phyloP scores from a whole-genome alignment of 108 stramenopile genomes.

The Cylindrotheca fusiformis region DNA sequence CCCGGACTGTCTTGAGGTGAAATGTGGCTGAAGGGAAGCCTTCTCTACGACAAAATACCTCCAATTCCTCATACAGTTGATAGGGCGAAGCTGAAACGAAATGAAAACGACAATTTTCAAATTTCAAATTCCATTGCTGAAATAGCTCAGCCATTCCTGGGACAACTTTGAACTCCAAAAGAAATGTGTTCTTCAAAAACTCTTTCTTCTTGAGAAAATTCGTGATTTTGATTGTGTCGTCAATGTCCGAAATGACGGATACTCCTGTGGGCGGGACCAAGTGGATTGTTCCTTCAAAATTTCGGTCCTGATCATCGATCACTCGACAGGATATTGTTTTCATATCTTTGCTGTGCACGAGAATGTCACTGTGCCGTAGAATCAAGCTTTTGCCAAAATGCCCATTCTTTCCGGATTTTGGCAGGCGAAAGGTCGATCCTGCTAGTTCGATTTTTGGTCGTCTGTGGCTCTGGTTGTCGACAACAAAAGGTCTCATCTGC shows the following conservation, averaged over 20 bases:
- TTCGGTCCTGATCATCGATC: background rate
- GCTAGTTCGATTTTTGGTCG: constrained; percentile 14
- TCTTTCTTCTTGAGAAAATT: constrained; percentile 38
- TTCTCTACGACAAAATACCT: constrained; percentile 19
- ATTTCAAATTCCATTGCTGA: constrained; percentile 16
- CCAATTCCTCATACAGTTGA: constrained; percentile 40
- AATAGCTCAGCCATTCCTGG: constrained; percentile 42
- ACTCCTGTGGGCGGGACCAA: constrained; percentile 25
- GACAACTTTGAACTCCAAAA: constrained; percentile 34
- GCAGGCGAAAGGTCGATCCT: constrained; percentile 9
- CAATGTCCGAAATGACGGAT: constrained; percentile 45
- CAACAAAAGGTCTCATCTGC: constrained; percentile 30
- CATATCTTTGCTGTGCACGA: background rate
- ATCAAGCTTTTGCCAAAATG: constrained; percentile 20
- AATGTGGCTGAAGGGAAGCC: constrained; percentile 40
- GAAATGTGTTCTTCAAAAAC: constrained; percentile 38
- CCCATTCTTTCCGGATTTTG: constrained; percentile 33
- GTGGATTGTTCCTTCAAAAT: constrained; percentile 22
- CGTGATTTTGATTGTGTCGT: constrained; percentile 47
- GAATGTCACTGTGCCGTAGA: background rate
- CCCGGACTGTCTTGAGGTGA: constrained; percentile 38
- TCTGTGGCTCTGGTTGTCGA: constrained; percentile 37
- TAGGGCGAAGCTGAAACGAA: constrained; percentile 40
- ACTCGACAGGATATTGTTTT: background rate
- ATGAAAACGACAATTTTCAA: constrained; percentile 28